Base-by-base conservation (phyloP, 2,329 filamentous ascomycete species). In the Epichloe amarillans region DNA sequence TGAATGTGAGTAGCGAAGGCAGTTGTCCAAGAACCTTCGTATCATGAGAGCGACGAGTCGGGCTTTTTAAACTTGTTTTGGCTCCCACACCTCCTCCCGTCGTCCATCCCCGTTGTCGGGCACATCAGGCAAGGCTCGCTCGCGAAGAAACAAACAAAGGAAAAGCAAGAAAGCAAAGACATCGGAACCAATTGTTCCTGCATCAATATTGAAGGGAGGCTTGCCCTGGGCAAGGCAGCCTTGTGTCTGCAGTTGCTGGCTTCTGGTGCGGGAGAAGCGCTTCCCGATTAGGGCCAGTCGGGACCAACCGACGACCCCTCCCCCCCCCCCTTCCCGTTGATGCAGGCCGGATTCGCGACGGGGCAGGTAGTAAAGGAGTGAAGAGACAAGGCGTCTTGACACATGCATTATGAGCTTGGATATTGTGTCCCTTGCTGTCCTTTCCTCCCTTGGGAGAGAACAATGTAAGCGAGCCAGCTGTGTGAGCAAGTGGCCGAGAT, bases 1-100 rank as follows among this genome's bases (percentile, higher is more conserved):
- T 38, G 48, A 37, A 43, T n/a, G 10, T 35, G 11, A 39, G 47
- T 45, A 36, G 15, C 23, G 21, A 44, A 44, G 15, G 48, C 21
- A 19, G 40, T 30, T 45, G 21, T 45, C 35, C 33, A 3, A 15
- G 1, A 39, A 7, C 0, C 19, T 2, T 19, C 19, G 0, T 8
- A 7, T 43, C 11, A 7, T 5, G 30, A 23, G 41, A 23, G 41
- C 41, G 48, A 45, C 33, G 15, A 37, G 21, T 39, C 10, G 33
- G 48, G 23, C 19, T 38, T 50, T 50, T 26, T 50, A 44, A 44
- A 43, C 33, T 50, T 45, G 41, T 38, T 38, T 26, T 26, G n/a
- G 17, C 39, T 5, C 41, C 40, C 26, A 10, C 26, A 8, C 26
- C 8, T 23, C 8, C 3, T 17, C 35, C 3, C 6, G 21, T 21